These are phyloP conservation scores for Polysphondylium violaceum DNA, from an alignment of 78 protist genomes.

Conservation along the genomic window DNA sequence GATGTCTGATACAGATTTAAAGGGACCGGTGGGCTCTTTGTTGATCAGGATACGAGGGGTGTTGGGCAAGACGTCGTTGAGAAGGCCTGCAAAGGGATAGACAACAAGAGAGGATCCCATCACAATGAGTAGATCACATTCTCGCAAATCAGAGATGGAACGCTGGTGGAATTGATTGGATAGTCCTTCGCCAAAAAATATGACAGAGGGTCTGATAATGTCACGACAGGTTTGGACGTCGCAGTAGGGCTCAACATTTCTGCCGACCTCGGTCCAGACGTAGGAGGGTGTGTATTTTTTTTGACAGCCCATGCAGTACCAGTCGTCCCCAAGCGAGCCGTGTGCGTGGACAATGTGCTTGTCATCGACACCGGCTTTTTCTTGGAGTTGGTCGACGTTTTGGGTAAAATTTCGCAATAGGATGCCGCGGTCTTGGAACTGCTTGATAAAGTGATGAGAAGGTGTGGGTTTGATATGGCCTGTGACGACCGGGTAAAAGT, in stretches of 20 bases:
- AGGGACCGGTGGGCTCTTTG: slow-evolving; percentile 84
- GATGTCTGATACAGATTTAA: not conserved
- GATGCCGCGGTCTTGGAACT: slow-evolving; percentile 44
- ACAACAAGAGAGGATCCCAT: slow-evolving; percentile 87
- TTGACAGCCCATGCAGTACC: slow-evolving; percentile 69
- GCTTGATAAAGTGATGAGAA: slow-evolving; percentile 68
- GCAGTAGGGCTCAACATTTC: slow-evolving; percentile 57
- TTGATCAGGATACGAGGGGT: slow-evolving; percentile 90
- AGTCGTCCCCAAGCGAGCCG: slow-evolving; percentile 67
- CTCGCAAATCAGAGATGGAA: slow-evolving; percentile 52
- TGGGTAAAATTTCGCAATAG: slow-evolving; percentile 84
- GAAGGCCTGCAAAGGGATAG: slow-evolving; percentile 79
- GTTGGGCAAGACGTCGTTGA: slow-evolving; percentile 38
- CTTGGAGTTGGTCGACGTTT: slow-evolving; percentile 84
- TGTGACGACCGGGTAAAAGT: slow-evolving; percentile 62
- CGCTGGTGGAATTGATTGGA: slow-evolving; percentile 36
- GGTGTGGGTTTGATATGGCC: slow-evolving; percentile 48
- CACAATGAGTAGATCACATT: slow-evolving; percentile 80
- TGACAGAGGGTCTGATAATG: slow-evolving; percentile 66
- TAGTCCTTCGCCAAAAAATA: slow-evolving; percentile 90
- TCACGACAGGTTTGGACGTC: not conserved
- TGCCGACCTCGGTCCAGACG: slow-evolving; percentile 44
- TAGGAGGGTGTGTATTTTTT: not conserved
- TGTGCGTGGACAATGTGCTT: slow-evolving; percentile 85
- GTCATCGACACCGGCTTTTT: slow-evolving; percentile 59